Conservation (phyloP, 768 basidiomycete genomes). For the Russula earlei region DNA sequence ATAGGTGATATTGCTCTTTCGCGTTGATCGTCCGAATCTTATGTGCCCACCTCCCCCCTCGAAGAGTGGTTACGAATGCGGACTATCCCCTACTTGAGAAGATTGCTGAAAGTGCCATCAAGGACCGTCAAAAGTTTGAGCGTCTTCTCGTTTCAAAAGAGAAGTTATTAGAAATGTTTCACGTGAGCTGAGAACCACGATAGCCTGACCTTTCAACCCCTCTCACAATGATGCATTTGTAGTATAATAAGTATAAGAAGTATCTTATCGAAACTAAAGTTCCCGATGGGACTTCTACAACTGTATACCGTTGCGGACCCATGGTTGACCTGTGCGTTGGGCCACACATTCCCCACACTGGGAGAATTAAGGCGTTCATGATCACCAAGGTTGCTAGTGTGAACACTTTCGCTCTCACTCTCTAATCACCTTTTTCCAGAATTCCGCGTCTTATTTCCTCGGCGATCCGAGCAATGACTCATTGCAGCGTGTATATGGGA, state of each 20-base stretch:
- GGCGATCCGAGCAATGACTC: constrained; percentile 90
- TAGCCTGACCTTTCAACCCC: not conserved
- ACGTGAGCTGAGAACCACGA: constrained; percentile 34
- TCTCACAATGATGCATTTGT: constrained; percentile 6
- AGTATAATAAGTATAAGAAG: constrained; percentile 99
- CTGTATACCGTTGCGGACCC: constrained; percentile 97
- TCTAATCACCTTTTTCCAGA: constrained; percentile 36
- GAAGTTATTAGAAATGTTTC: constrained; percentile 93
- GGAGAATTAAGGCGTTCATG: constrained; percentile 95
- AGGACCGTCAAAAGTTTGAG: constrained; percentile 97
- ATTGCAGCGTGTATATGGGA: constrained; percentile 93
- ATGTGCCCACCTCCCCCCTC: not conserved
- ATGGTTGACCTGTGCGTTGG: constrained; percentile 97
- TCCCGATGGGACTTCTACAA: constrained; percentile 91
- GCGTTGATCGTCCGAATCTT: not conserved
- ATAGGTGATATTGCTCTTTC: constrained; percentile 39
- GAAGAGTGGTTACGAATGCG: constrained; percentile 61
- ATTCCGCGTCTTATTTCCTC: constrained; percentile 96
- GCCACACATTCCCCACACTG: constrained; percentile 96
- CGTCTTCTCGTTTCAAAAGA: constrained; percentile 90
- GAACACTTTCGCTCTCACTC: not conserved
- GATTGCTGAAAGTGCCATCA: constrained; percentile 75
- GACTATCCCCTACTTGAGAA: constrained; percentile 91
- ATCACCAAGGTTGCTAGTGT: constrained; percentile 66
- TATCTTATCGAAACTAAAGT: constrained; percentile 94